phyloP scores from a whole-genome alignment of 2,329 filamentous ascomycete genomes.

The Periconia sp. region DNA sequence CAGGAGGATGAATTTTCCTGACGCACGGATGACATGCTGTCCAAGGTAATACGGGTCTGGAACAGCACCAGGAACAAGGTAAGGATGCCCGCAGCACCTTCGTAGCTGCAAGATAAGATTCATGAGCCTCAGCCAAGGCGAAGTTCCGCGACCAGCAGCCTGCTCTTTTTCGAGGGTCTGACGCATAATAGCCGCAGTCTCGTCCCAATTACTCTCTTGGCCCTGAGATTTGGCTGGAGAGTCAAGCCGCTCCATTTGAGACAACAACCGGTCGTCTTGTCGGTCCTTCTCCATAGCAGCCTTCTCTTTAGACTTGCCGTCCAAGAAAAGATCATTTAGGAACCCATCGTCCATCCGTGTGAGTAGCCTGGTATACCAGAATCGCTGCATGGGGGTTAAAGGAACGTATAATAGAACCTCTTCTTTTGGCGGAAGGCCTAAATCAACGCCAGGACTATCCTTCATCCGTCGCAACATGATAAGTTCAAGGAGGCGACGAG shows the following conservation, averaged over 20 bases:
- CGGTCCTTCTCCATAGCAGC: conserved; percentile 45
- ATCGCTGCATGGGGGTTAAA: conserved; percentile 63
- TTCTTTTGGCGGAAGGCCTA: conserved; percentile 63
- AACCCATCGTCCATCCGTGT: conserved; percentile 60
- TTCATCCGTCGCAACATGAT: conserved; percentile 68
- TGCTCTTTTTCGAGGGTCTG: conserved; percentile 68
- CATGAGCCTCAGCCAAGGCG: conserved; percentile 58
- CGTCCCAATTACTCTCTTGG: conserved; percentile 48
- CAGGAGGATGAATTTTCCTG: conserved; percentile 63
- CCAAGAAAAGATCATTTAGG: conserved; percentile 60
- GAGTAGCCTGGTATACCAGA: conserved; percentile 64
- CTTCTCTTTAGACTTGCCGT: conserved; percentile 53
- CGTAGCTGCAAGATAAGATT: conserved; percentile 63
- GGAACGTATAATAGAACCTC: conserved; percentile 65
- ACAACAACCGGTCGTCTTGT: conserved; percentile 43
- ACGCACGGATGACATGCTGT: conserved; percentile 57
- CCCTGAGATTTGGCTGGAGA: conserved; percentile 11
- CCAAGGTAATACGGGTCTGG: conserved; percentile 55
- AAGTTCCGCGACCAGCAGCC: conserved; percentile 41
- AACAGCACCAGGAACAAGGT: conserved; percentile 54
- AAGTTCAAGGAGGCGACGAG: conserved; percentile 59
- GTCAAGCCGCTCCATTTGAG: conserved; percentile 38
- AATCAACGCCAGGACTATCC: conserved; percentile 58
- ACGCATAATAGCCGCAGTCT: conserved; percentile 97
- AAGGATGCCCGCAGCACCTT: conserved; percentile 63